These are phyloP conservation scores for Thielaviopsis cerberus DNA, from an alignment of 2,329 filamentous ascomycete species.

Conservation along the genomic window DNA sequence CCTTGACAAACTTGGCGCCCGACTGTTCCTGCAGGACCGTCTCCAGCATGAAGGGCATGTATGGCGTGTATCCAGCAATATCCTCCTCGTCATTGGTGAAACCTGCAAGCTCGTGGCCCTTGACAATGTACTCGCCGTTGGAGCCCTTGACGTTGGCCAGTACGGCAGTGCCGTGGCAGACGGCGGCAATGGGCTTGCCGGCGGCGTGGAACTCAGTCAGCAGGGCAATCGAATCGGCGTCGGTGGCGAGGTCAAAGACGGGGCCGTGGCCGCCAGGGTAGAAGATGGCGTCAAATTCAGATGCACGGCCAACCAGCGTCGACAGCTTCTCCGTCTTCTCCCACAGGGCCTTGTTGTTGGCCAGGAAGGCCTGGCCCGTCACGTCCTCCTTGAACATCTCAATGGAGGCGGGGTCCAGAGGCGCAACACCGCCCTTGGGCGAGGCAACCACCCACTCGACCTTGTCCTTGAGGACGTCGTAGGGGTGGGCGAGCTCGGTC, in stretches of 20 bases:
- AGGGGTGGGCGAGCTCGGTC: constrained; percentile 48
- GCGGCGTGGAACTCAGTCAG: constrained; percentile 42
- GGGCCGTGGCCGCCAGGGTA: constrained; percentile 41
- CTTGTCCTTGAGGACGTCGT: constrained; percentile 36
- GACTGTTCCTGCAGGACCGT: constrained; percentile 29
- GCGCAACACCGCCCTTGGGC: constrained; percentile 41
- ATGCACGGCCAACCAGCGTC: constrained; percentile 34
- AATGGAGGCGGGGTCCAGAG: constrained; percentile 41
- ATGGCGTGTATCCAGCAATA: constrained; percentile 28
- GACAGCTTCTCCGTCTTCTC: constrained; percentile 41
- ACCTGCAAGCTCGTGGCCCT: constrained; percentile 39
- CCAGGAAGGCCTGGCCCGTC: constrained; percentile 33
- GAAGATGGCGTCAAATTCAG: constrained; percentile 44
- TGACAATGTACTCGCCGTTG: constrained; percentile 34
- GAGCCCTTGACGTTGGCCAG: constrained; percentile 36
- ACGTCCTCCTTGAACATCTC: constrained; percentile 35
- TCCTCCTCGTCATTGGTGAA: constrained; percentile 42
- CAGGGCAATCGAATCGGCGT: constrained; percentile 37
- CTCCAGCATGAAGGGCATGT: constrained; percentile 42
- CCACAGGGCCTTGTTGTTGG: constrained; percentile 40
- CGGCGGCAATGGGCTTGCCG: constrained; percentile 44
- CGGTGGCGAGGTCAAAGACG: constrained; percentile 47
- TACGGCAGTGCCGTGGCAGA: constrained; percentile 51
- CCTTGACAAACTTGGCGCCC: constrained; percentile 38
- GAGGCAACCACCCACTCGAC: constrained; percentile 40